Conservation (phyloP, 2,329 filamentous ascomycete species). For the Pseudogymnoascus sp. region DNA sequence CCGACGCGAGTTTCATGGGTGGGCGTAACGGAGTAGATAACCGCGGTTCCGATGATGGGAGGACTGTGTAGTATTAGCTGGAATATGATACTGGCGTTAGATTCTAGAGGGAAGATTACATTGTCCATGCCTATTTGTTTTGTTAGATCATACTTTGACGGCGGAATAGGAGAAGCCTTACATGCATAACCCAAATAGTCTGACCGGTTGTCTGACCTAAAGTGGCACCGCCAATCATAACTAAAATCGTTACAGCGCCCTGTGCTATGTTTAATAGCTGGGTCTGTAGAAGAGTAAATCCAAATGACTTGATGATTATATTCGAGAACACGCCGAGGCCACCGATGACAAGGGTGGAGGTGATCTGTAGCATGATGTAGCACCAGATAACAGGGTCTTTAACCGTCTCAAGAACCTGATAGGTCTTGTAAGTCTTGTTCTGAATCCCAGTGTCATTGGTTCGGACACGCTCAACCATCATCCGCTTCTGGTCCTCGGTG, state of each 20-base stretch:
- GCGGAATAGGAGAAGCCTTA: neutral
- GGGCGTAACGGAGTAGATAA: slow-evolving; percentile 21
- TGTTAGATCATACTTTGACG: neutral
- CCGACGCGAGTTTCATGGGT: slow-evolving; percentile 17
- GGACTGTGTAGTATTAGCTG: slow-evolving; percentile 11
- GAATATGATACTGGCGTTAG: neutral
- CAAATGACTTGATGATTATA: slow-evolving; percentile 25
- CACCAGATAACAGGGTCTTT: slow-evolving; percentile 27
- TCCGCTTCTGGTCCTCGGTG: slow-evolving; percentile 18
- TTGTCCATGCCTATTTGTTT: slow-evolving; percentile 6
- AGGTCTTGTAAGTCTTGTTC: slow-evolving; percentile 31
- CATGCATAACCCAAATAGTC: slow-evolving; percentile 21
- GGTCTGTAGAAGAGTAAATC: slow-evolving; percentile 23
- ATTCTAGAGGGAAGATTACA: slow-evolving; percentile 4
- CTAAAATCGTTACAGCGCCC: slow-evolving; percentile 21
- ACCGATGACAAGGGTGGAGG: slow-evolving; percentile 26
- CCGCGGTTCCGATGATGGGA: slow-evolving; percentile 19
- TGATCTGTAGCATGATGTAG: slow-evolving; percentile 20
- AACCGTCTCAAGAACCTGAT: slow-evolving; percentile 32
- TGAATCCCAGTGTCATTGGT: slow-evolving; percentile 21
- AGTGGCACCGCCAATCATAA: slow-evolving; percentile 22
- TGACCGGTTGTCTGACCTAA: slow-evolving; percentile 17
- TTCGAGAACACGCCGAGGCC: slow-evolving; percentile 31
- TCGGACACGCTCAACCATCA: slow-evolving; percentile 32
- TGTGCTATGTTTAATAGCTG: slow-evolving; percentile 27